These are phyloP conservation scores for Antitrichia curtipendula DNA, from an alignment of 225 moss, liverwort and hornwort species.

Conservation along the genomic window DNA sequence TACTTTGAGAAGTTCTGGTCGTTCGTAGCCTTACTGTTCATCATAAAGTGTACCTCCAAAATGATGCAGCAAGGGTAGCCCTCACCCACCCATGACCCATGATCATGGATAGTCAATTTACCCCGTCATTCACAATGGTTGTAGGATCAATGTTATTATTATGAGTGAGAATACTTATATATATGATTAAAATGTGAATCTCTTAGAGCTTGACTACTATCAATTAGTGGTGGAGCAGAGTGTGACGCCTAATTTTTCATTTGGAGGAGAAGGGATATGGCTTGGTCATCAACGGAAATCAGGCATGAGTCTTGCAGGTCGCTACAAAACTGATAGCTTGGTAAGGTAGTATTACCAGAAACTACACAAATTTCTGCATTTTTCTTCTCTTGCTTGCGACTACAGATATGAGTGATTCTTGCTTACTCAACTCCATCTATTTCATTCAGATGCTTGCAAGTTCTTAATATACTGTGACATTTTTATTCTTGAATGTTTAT, in stretches of 20 bases:
- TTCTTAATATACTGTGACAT: neutral
- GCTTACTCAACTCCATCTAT: neutral
- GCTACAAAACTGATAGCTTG: constrained; percentile 74
- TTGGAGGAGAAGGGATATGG: constrained; percentile 98
- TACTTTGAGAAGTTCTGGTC: neutral
- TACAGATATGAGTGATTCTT: neutral
- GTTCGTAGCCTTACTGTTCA: neutral
- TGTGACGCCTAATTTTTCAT: constrained; percentile 53
- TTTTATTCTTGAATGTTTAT: neutral
- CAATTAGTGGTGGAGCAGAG: constrained; percentile 48
- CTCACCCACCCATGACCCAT: neutral
- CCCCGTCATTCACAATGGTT: neutral
- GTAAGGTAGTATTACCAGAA: constrained; percentile 25
- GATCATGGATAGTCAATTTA: neutral
- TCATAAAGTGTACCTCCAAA: neutral
- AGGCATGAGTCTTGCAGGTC: constrained; percentile 68
- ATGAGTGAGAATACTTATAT: neutral
- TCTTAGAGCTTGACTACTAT: constrained; percentile 13
- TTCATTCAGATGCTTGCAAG: neutral
- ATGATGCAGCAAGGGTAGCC: neutral
- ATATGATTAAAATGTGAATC: neutral
- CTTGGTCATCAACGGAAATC: constrained; percentile 80
- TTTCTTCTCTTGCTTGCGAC: neutral
- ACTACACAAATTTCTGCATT: neutral
- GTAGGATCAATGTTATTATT: neutral